Base-by-base conservation (phyloP, 1,284 basidiomycete species). In the Coriolopsis trogii region DNA sequence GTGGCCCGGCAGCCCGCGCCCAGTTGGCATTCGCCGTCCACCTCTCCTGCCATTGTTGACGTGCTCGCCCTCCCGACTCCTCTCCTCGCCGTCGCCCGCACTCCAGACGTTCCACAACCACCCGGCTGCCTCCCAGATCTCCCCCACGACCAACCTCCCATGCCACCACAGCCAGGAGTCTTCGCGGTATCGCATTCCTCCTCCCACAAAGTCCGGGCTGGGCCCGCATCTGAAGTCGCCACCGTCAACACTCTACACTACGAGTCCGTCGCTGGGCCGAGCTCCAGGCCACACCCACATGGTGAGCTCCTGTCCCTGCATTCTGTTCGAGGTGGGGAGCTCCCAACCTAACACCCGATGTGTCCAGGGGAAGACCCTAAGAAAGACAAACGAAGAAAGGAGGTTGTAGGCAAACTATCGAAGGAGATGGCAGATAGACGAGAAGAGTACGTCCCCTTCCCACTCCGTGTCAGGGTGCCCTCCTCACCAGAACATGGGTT, bases 381-480 rank as follows among this genome's bases (percentile, higher is more conserved):
- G 70, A 77, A 77, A 61, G 82, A 85, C 46, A 84, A 80, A 73
- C 79, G 81, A 66, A 74, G 82, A 56, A 84, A 81, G 64, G 87
- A 89, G 53, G 67, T 84, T 24, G 77, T 80, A n/a, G 80, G 82
- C 44, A 85, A 82, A 68, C 65, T 87, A 31, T 80, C 80, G 20
- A 89, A 84, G 65, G 86, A 90, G 60, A 79, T 87, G 71, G 77
- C 67, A 62, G 85, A 90, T 66, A 75, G 85, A 51, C 75, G 85
- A 61, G 86, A 89, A 64, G 85, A 89, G 87, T 89, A 66, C 66
- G 85, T 53, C 37, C 61, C 39, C 30, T 51, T 53, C 38, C 41
- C 23, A 31, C 51, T 41, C 46, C 41, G 54, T 13, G 20, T 15
- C 6, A 23, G 15, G 28, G 9, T 36, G 29, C 18, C 16, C 12